Evolutionary conservation across 2,329 filamentous ascomycete species (phyloP).

Genomic region (Fusarium incarnatum): DNA sequence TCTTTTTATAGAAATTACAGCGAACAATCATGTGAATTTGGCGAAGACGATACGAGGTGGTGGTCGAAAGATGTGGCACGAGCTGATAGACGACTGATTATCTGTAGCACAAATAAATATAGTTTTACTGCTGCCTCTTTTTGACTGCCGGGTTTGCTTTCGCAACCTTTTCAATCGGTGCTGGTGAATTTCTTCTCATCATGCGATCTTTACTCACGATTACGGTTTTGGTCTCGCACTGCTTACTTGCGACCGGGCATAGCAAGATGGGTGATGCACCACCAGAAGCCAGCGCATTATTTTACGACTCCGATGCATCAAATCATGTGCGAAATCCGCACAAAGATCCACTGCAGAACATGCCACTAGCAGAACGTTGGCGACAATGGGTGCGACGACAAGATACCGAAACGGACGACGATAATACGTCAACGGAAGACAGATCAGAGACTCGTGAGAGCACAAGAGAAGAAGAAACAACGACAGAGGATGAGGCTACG

Average conservation of each 20-base stretch:
- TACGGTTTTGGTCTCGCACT: neutral
- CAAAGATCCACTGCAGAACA: neutral
- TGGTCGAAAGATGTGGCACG: neutral
- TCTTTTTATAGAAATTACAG: constrained; percentile 33
- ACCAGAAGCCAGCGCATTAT: neutral
- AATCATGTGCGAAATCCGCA: neutral
- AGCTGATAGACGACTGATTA: neutral
- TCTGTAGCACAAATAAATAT: neutral
- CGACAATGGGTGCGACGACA: constrained; percentile 26
- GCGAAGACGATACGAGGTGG: neutral
- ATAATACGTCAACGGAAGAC: neutral
- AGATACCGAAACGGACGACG: neutral
- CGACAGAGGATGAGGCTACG: neutral
- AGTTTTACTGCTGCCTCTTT: neutral
- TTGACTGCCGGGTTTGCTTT: rapidly evolving
- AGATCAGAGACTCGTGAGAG: neutral
- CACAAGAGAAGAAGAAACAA: neutral
- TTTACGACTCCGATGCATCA: rapidly evolving
- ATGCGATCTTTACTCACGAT: neutral
- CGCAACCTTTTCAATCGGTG: neutral
- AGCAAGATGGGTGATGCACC: neutral
- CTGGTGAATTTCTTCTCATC: neutral
- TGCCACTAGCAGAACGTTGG: constrained; percentile 1
- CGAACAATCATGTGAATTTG: neutral
- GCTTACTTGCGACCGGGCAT: neutral